Conservation (phyloP, 2,329 filamentous ascomycete species). For the Colletotrichum sp. region DNA sequence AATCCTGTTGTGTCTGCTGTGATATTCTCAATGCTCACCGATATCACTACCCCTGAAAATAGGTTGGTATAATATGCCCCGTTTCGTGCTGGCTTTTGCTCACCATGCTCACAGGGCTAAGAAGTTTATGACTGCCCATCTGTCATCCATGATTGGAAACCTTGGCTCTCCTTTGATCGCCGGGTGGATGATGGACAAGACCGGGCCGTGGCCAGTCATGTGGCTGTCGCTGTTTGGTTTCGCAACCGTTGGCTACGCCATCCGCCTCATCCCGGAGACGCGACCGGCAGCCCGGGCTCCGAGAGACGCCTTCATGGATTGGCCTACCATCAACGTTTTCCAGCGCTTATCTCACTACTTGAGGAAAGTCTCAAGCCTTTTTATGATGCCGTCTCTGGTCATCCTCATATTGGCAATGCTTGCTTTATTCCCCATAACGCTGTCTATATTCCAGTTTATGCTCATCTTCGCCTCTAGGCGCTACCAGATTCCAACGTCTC, state of each 20-base stretch:
- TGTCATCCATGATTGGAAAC: conserved; percentile 34
- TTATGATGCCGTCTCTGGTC: conserved; percentile 12
- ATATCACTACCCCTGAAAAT: conserved; percentile 39
- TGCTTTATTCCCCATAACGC: background rate
- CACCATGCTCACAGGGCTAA: conserved; percentile 31
- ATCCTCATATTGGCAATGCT: conserved; percentile 30
- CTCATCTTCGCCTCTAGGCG: conserved; percentile 33
- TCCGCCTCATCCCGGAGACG: background rate
- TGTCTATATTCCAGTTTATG: conserved; percentile 20
- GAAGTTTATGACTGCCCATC: conserved; percentile 35
- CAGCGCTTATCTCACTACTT: background rate
- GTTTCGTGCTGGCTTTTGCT: background rate
- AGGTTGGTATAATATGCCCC: background rate
- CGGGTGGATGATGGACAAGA: conserved; percentile 37
- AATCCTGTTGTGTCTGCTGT: conserved; percentile 32
- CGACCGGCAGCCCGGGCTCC: background rate
- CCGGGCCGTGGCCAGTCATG: conserved; percentile 31
- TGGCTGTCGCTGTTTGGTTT: background rate
- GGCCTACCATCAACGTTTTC: background rate
- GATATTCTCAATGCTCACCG: conserved; percentile 39
- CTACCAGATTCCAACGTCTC: conserved; percentile 28
- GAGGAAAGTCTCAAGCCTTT: background rate
- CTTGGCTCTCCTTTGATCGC: conserved; percentile 40
- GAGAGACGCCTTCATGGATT: background rate
- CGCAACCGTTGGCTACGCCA: background rate